Evolutionary conservation across 257 asterid species (phyloP).

Genomic region (Datura wrightii): DNA sequence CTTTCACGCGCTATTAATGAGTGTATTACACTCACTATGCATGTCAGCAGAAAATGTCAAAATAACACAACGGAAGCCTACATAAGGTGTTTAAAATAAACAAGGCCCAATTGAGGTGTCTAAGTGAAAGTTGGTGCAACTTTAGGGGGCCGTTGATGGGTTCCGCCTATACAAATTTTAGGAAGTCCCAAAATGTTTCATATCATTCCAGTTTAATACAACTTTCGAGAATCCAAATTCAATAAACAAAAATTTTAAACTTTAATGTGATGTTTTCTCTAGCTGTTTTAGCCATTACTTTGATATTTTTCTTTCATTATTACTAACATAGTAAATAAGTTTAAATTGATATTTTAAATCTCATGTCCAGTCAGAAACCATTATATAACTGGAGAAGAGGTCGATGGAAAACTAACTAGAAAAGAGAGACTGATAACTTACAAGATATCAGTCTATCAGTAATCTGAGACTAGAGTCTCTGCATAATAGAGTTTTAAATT

Average conservation of each 20-base stretch:
- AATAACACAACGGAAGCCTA: too few species aligned
- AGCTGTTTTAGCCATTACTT: conserved; percentile 4
- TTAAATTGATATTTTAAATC: neutral
- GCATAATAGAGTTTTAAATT: neutral
- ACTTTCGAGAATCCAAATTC: neutral
- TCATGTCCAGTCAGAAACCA: neutral
- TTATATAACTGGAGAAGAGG: neutral
- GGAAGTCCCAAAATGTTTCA: neutral
- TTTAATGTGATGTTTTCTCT: neutral
- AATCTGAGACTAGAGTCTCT: neutral
- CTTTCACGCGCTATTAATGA: too few species aligned
- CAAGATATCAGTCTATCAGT: conserved; percentile 11
- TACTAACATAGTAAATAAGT: neutral
- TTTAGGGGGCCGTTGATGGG: too few species aligned
- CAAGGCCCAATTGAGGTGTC: too few species aligned
- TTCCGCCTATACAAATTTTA: neutral
- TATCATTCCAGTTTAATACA: neutral
- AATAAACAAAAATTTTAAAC: neutral
- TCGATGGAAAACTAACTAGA: neutral
- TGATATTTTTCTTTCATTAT: neutral
- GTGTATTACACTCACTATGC: too few species aligned
- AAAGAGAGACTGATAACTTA: neutral
- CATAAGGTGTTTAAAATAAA: too few species aligned
- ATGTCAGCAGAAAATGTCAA: too few species aligned
- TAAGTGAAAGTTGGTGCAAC: too few species aligned